Evolutionary conservation across 2,329 filamentous ascomycete species (phyloP).

Genomic region (Erysiphe pisi): DNA sequence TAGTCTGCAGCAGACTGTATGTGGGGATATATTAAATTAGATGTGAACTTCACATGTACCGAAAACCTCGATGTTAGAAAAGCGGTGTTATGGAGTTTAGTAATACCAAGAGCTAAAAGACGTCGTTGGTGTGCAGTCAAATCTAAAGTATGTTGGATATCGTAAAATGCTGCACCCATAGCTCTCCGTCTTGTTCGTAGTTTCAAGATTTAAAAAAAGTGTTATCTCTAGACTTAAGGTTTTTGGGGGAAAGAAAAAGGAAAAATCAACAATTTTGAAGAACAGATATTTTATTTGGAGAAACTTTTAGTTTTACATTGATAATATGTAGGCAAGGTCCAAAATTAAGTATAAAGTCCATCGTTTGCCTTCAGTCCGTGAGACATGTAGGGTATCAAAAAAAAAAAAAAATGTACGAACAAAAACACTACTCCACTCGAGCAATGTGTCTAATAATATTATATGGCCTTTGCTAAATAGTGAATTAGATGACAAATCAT

Average conservation of each 20-base stretch:
- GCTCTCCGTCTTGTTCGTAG: background rate
- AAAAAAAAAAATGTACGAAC: no score
- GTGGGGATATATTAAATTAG: background rate
- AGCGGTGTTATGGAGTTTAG: constrained; percentile 2
- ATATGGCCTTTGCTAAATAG: no score
- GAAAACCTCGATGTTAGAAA: background rate
- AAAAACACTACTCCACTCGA: no score
- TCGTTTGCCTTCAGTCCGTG: background rate
- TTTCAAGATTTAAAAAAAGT: background rate
- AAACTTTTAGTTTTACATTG: background rate
- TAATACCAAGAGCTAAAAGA: background rate
- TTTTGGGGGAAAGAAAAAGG: background rate
- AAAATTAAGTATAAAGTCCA: background rate
- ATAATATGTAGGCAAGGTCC: background rate
- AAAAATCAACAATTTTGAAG: background rate
- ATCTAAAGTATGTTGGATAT: background rate
- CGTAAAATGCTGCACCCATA: background rate
- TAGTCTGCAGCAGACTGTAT: background rate
- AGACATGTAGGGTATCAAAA: background rate
- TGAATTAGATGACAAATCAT: no score
- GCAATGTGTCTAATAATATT: no score
- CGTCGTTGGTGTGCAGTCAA: constrained; percentile 1
- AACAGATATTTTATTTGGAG: background rate
- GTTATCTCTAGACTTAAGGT: background rate
- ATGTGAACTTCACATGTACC: constrained; percentile 14